phyloP scores from a whole-genome alignment of 2,329 filamentous ascomycete genomes.

The Talaromyces funiculosus region DNA sequence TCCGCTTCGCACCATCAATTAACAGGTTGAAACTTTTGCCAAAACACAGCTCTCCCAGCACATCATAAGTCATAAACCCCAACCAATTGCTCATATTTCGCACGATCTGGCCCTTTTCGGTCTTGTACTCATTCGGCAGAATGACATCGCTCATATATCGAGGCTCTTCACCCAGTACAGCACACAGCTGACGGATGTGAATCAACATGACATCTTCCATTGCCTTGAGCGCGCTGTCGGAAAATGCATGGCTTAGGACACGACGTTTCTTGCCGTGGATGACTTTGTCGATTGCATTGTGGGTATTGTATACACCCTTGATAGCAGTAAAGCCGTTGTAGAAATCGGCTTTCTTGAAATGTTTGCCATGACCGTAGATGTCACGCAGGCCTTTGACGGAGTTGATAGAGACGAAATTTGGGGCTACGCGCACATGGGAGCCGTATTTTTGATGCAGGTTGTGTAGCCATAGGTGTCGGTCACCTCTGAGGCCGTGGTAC shows the following conservation, averaged over 20 bases:
- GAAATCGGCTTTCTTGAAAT: constrained; percentile 59
- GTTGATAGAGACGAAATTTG: constrained; percentile 74
- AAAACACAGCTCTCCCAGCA: constrained; percentile 49
- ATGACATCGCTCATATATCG: constrained; percentile 12
- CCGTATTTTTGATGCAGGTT: constrained; percentile 67
- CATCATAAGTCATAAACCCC: constrained; percentile 45
- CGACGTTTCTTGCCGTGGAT: constrained; percentile 66
- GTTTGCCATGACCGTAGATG: constrained; percentile 38
- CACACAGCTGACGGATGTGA: constrained; percentile 63
- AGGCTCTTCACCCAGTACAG: constrained; percentile 21
- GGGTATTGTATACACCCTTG: constrained; percentile 60
- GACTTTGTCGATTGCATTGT: constrained; percentile 64
- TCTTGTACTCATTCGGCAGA: constrained; percentile 12
- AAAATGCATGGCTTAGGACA: constrained; percentile 67
- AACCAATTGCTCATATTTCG: constrained; percentile 36
- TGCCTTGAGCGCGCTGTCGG: constrained; percentile 59
- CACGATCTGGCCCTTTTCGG: constrained; percentile 21
- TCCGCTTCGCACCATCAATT: constrained; percentile 46
- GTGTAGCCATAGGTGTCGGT: constrained; percentile 68
- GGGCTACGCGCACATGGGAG: constrained; percentile 65
- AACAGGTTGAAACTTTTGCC: constrained; percentile 50
- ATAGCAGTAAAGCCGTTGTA: constrained; percentile 69
- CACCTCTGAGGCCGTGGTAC: constrained; percentile 69
- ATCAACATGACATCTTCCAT: constrained; percentile 63
- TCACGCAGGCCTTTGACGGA: constrained; percentile 53